Conservation (phyloP, 441 rosid species). For the Pelargonium fulgidum region DNA sequence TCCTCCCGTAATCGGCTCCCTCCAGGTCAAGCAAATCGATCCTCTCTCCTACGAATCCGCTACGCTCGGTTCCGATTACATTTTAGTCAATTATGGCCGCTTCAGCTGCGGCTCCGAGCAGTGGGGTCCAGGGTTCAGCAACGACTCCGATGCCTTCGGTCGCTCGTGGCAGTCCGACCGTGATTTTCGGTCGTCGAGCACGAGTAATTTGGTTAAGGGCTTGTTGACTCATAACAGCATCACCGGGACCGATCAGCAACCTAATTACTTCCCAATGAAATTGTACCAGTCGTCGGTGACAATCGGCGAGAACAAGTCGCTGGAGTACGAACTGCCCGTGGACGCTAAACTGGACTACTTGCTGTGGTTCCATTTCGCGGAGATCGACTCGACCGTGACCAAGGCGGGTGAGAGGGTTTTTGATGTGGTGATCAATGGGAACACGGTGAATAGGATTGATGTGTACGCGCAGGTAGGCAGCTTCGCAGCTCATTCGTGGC, state of each 20-base stretch:
- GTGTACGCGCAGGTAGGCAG: constrained; percentile 53
- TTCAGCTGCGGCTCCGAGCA: constrained; percentile 61
- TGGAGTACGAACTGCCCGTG: constrained; percentile 58
- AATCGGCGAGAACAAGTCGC: constrained; percentile 26
- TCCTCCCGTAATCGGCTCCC: constrained; percentile 74
- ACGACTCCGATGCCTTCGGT: constrained; percentile 67
- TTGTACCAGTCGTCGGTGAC: constrained; percentile 73
- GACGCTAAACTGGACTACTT: constrained; percentile 87
- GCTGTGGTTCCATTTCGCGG: constrained; percentile 93
- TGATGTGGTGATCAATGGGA: constrained; percentile 58
- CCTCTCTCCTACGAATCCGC: constrained; percentile 52
- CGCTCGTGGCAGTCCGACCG: constrained; percentile 84
- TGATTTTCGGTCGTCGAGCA: constrained; percentile 25
- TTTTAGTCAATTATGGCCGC: constrained; percentile 81
- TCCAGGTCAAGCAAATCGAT: constrained; percentile 66
- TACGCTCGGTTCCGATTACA: constrained; percentile 34
- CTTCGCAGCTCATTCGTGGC: constrained; percentile 55
- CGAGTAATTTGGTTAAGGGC: constrained; percentile 21
- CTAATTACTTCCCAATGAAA: constrained; percentile 88
- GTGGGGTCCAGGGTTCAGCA: constrained; percentile 94
- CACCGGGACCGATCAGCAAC: constrained; percentile 43
- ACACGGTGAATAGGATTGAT: constrained; percentile 69
- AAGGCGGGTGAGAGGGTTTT: constrained; percentile 66
- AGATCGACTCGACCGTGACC: constrained; percentile 63
- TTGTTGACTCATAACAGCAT: constrained; percentile 45